Conservation (phyloP, 2,329 filamentous ascomycete species). For the Penicillium sp. region DNA sequence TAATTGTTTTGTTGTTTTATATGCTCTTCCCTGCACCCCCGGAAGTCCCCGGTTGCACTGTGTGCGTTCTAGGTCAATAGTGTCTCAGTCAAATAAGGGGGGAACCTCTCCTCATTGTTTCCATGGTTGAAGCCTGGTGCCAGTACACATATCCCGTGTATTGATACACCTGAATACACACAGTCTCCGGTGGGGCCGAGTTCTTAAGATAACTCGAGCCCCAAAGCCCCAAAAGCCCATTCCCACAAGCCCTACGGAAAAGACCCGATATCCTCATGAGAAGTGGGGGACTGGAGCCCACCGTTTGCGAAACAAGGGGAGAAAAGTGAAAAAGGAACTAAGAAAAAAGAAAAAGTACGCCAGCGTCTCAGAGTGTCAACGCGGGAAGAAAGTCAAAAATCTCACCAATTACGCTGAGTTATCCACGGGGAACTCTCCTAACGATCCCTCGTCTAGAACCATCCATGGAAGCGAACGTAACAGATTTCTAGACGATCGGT, state of each 20-base stretch:
- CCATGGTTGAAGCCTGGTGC: not conserved
- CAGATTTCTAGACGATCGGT: not conserved
- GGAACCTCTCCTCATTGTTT: not conserved
- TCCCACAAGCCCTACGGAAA: not conserved
- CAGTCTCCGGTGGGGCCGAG: not conserved
- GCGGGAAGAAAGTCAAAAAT: conserved; percentile 5
- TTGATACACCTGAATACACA: not conserved
- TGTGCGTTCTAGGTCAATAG: no score
- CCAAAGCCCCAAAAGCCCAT: not conserved
- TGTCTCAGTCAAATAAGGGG: not conserved
- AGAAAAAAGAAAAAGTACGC: conserved; percentile 10
- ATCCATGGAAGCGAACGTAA: not conserved
- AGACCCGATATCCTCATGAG: not conserved
- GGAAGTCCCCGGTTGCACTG: conserved; percentile 4
- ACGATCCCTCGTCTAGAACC: conserved; percentile 20
- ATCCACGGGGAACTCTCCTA: conserved; percentile 14
- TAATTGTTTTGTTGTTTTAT: not conserved
- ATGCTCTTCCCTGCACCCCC: not conserved
- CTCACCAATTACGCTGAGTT: not conserved
- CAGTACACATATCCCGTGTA: not conserved
- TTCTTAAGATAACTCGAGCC: not conserved
- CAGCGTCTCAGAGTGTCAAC: conserved; percentile 16
- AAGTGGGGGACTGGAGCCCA: not conserved
- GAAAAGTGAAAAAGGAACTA: conserved; percentile 5
- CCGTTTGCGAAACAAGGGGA: not conserved